Evolutionary conservation across 306 rosid genomes (phyloP), one percentile per base, ranked within the genome.

Genomic region (Prosopis cineraria): DNA sequence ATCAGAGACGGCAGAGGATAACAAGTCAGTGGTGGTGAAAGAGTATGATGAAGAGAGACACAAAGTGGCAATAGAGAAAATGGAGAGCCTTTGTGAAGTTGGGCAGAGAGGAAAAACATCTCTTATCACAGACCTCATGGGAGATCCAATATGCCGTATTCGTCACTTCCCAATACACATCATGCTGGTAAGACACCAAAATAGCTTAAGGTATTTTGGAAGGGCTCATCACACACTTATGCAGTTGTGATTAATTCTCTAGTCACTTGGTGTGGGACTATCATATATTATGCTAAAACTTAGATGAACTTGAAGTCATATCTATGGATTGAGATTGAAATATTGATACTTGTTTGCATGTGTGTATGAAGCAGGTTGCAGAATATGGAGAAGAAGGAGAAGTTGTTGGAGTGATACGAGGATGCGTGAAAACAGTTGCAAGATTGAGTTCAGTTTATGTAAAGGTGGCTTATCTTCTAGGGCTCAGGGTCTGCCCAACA

Each of bases 181-280:
- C 87, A 95, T 95, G 97, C 92, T 95, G 91, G 98, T 94, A 86
- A 72, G 34, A n/a, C n/a, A n/a, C n/a, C n/a, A n/a, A n/a, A n/a
- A n/a, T n/a, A n/a, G n/a, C n/a, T n/a, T n/a, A n/a, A n/a, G n/a
- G n/a, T n/a, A n/a, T n/a, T n/a, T n/a, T n/a, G n/a, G n/a, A n/a
- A n/a, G n/a, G n/a, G n/a, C n/a, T n/a, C n/a, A n/a, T n/a, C n/a
- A n/a, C n/a, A n/a, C n/a, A n/a, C n/a, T n/a, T n/a, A n/a, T n/a
- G n/a, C n/a, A n/a, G n/a, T n/a, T n/a, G n/a, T n/a, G n/a, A n/a
- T n/a, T n/a, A n/a, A n/a, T n/a, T n/a, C n/a, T n/a, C n/a, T n/a
- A n/a, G n/a, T n/a, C n/a, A n/a, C n/a, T n/a, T n/a, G n/a, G n/a
- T n/a, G n/a, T n/a, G n/a, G n/a, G n/a, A n/a, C n/a, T n/a, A n/a